Base-by-base conservation (phyloP, 2,329 filamentous ascomycete species). In the Cordyceps tenuipes region DNA sequence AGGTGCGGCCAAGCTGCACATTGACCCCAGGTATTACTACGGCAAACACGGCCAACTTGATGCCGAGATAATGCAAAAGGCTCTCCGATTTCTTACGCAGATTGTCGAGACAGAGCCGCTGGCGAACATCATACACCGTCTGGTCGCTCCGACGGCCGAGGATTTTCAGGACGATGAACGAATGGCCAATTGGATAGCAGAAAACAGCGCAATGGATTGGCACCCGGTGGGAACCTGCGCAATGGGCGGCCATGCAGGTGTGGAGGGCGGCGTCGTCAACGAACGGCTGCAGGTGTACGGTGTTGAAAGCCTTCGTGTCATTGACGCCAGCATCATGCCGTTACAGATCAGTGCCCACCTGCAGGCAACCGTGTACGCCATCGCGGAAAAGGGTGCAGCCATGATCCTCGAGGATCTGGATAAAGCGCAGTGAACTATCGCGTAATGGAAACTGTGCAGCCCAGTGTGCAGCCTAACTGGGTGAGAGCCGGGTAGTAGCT, bases 21-120 rank as follows among this genome's bases (percentile, higher is more conserved):
- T 80, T 39, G 69, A 80, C 36, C 76, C 77, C 0, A 64, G 66
- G 5, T 79, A 79, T 62, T 79, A 75, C 46, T 53, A 64, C 1
- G 75, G 75, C 0, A 36, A 64, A 0, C 65, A 72, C 23, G 79
- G 78, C 0, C 63, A 69, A 10, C 63, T 79, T 0, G 77, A 82
- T 52, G 61, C 76, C 6, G 70, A 77, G 1, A 68, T 74, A 1
- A 76, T 82, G 68, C 71, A 73, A 5, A 66, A 75, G 15, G 74
- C 73, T 12, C 67, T 73, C 1, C 69, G 69, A 0, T 75, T 82
- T 34, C 70, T 70, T 0, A 65, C 74, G 13, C 75, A 70, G 15
- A 75, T 79, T 29, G 68, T 70, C 9, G 58, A 63, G 13, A 74
- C 75, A 0, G 61, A 69, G 12, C 75, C 77, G 2, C 66, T 78